Evolutionary conservation across 1,284 basidiomycete genomes (phyloP).

Genomic region (Ganoderma multipileum): DNA sequence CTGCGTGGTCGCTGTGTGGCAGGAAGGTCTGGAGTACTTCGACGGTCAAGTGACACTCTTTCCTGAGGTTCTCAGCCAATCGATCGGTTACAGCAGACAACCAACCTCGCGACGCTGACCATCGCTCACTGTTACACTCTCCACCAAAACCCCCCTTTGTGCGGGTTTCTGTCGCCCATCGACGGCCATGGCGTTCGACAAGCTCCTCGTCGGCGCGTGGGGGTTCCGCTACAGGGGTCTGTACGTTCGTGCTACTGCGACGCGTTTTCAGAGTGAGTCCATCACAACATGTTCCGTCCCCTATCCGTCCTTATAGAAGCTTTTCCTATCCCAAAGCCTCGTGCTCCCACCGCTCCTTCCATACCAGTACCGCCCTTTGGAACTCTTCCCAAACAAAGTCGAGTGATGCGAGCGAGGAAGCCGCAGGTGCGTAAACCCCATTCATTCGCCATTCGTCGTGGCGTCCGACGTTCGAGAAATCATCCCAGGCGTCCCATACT

Average conservation of each 20-base stretch:
- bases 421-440: constrained; percentile 31
- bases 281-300: not conserved
- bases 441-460: constrained; percentile 6
- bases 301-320: constrained; percentile 17
- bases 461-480: constrained; percentile 11
- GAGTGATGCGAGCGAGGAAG: constrained; percentile 28
- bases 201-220: constrained; percentile 27
- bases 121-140: constrained; percentile 8
- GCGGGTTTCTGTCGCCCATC: constrained; percentile 17
- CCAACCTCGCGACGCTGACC: constrained; percentile 20
- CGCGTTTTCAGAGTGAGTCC: constrained; percentile 23
- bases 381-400: constrained; percentile 31
- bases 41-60: constrained; percentile 28
- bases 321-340: constrained; percentile 27
- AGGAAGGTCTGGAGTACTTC: constrained; percentile 18
- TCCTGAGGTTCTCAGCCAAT: constrained; percentile 30
- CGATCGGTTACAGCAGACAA: constrained; percentile 29
- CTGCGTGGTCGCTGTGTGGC: constrained; percentile 15
- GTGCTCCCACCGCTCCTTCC: constrained; percentile 36
- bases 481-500: constrained; percentile 66
- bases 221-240: constrained; percentile 23
- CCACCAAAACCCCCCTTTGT: constrained; percentile 5
- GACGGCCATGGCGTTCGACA: constrained; percentile 29
- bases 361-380: constrained; percentile 28
- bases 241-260: constrained; percentile 14